These are phyloP conservation scores for Colletotrichum chrysophilum DNA, from an alignment of 2,329 filamentous ascomycete genomes.

Conservation along the genomic window DNA sequence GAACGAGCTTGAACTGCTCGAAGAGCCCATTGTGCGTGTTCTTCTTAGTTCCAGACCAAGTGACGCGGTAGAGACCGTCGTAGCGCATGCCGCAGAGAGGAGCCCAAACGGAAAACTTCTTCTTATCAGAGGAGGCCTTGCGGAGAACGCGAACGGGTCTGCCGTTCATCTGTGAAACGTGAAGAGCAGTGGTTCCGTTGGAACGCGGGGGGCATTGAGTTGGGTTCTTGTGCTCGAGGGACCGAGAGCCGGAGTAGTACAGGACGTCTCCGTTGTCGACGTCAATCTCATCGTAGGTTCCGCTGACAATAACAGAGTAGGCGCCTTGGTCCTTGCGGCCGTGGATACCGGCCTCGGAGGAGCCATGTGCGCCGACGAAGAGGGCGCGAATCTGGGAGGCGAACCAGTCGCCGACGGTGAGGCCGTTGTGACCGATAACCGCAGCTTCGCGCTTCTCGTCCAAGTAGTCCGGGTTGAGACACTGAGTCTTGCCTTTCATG, in stretches of 20 bases:
- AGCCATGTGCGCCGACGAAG: slow-evolving; percentile 59
- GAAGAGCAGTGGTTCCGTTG: slow-evolving; percentile 25
- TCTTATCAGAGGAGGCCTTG: slow-evolving; percentile 1
- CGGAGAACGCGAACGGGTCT: slow-evolving; percentile 35
- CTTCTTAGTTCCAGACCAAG: background rate
- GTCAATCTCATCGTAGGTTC: slow-evolving; percentile 29
- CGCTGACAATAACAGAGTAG: slow-evolving; percentile 59
- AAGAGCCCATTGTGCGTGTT: slow-evolving; percentile 26
- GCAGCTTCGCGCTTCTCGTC: background rate
- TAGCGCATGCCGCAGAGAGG: slow-evolving; percentile 36
- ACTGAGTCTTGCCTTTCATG: background rate
- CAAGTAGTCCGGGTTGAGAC: background rate
- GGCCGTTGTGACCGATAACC: slow-evolving; percentile 33
- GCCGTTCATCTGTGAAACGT: slow-evolving; percentile 14
- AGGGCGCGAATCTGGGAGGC: slow-evolving; percentile 55
- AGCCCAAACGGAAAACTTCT: slow-evolving; percentile 9
- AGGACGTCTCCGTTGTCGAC: slow-evolving; percentile 27
- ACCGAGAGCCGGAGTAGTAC: slow-evolving; percentile 27
- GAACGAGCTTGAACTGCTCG: slow-evolving; percentile 8
- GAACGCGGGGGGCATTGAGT: background rate
- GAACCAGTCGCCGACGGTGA: slow-evolving; percentile 53
- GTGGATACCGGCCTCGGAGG: slow-evolving; percentile 53
- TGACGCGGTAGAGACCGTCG: slow-evolving; percentile 39
- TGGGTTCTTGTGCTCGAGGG: slow-evolving; percentile 20
- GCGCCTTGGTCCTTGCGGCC: slow-evolving; percentile 51